Evolutionary conservation across 257 asterid species (phyloP), one percentile per base, ranked within the genome.

Genomic region (Nyctanthes arbortristis): DNA sequence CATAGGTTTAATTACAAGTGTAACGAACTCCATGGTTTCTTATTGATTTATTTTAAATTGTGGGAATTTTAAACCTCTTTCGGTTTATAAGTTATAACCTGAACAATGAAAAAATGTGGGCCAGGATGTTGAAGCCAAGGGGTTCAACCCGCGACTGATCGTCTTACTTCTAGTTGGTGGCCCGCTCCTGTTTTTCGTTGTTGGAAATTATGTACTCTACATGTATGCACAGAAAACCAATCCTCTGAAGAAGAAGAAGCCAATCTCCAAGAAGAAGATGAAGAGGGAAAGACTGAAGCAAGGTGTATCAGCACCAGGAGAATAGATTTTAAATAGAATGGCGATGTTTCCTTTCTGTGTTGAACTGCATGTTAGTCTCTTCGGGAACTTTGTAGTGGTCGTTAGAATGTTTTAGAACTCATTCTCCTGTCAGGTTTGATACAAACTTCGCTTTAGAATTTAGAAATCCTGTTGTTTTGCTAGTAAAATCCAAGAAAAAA

Each of bases 221-320:
- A 13, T 75, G 64, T 91, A 91, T 66, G 97, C 97, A 31, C 95
- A 91, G 66, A 91, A 79, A 63, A 84, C 84, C 58, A 85, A 89
- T 58, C 96, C 97, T 66, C 97, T 84, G 1, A 85, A 79, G 93
- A 91, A 81, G 70, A 91, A 91, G 93, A 91, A 91, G 87, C 97
- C 95, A 0, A 27, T 91, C 72, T 91, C 97, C 13, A 91, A 89
- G 88, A 91, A 91, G 92, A 91, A 91, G 87, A 82, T 91, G 88
- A 91, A 91, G 96, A 89, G 14, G 85, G 97, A 91, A 76, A 85
- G 87, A 59, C 88, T 91, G 87, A 91, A 81, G 89, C 96, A 89
- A 76, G 95, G 97, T 4, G 96, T 91, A 14, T 81, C 97, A 0
- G 90, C 97, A 58, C 97, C 96, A 0, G 97, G 96, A 74, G 97